These are phyloP conservation scores for Ambrosia artemisiifolia DNA, from an alignment of 129 eudicot species.

Conservation along the genomic window DNA sequence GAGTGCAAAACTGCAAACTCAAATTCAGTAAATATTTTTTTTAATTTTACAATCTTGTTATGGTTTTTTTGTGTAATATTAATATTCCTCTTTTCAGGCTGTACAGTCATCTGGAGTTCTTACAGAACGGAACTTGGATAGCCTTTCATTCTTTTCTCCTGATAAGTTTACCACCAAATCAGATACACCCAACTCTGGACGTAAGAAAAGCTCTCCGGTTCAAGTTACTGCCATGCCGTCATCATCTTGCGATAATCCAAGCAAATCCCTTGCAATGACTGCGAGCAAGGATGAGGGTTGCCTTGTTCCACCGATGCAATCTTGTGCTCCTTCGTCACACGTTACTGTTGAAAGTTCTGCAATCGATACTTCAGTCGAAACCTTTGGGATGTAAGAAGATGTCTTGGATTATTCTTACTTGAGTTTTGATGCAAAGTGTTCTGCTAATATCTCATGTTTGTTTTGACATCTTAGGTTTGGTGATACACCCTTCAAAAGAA, in stretches of 20 bases:
- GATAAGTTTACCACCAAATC: constrained; percentile 44
- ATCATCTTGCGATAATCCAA: constrained; percentile 29
- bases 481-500: constrained; percentile 71
- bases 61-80: background rate
- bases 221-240: constrained; percentile 21
- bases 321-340: constrained; percentile 35
- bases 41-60: background rate
- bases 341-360: constrained; percentile 39
- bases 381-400: constrained; percentile 67
- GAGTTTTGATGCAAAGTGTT: background rate
- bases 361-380: constrained; percentile 39
- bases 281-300: constrained; percentile 29
- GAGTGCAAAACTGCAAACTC: constrained; percentile 17
- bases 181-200: constrained; percentile 33
- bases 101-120: constrained; percentile 44
- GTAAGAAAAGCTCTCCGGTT: constrained; percentile 28
- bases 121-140: constrained; percentile 49
- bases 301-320: constrained; percentile 28
- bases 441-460: background rate
- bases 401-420: background rate
- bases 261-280: background rate
- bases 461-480: constrained; percentile 44
- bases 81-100: constrained; percentile 27
- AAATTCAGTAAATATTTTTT: background rate
- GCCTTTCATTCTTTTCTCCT: constrained; percentile 58